A percentile compares a stretch with the other conserved stretches of the same genome.
Conservation (phyloP, 257 asterid species). For the Solanum dulcamara region DNA sequence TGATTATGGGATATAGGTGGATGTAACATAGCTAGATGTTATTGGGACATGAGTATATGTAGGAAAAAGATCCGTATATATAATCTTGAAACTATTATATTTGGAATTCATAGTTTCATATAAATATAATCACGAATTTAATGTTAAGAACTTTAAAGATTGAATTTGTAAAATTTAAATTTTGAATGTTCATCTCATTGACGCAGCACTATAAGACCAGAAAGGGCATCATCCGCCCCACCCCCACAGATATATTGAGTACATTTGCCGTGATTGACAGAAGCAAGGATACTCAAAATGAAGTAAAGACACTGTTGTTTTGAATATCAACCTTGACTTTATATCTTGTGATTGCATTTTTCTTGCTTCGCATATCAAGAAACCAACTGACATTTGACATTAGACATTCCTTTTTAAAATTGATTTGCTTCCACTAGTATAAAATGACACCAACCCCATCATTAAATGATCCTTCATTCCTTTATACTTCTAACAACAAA, state of each 20-base stretch:
- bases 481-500: neutral
- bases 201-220: neutral
- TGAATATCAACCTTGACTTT: slow-evolving; percentile 7
- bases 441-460: neutral
- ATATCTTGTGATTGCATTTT: neutral
- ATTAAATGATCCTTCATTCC: neutral
- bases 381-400: neutral
- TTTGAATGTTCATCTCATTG: neutral
- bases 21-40: neutral
- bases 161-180: neutral
- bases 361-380: neutral
- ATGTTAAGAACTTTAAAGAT: neutral
- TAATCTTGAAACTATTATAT: neutral
- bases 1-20: neutral
- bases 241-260: slow-evolving; percentile 24
- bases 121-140: neutral
- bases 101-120: neutral
- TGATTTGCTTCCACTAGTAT: neutral
- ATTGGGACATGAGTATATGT: neutral
- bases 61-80: neutral
- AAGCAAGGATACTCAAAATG: slow-evolving; percentile 44
- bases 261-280: slow-evolving; percentile 53
- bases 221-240: neutral
- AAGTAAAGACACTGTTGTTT: slow-evolving; percentile 7
- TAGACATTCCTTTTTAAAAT: neutral